A percentile compares a stretch with the other conserved stretches of the same genome.
These are phyloP conservation scores for Pseudofabraea citricarpa DNA, from an alignment of 2,329 filamentous ascomycete genomes.

Conservation along the genomic window DNA sequence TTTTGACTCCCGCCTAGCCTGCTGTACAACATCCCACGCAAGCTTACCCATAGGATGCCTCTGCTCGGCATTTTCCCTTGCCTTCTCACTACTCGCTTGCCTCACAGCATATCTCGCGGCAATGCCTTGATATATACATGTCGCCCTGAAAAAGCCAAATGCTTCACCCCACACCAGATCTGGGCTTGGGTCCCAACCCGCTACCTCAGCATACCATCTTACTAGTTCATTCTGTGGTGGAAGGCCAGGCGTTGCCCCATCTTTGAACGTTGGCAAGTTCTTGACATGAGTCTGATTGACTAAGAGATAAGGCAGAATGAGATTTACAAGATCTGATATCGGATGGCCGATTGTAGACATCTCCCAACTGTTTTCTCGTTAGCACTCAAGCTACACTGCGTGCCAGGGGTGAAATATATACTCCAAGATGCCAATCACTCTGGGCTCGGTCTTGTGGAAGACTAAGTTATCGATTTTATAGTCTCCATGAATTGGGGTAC, in stretches of 20 bases:
- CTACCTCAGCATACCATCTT: slow-evolving; percentile 61
- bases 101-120: slow-evolving; percentile 78
- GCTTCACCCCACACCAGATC: slow-evolving; percentile 59
- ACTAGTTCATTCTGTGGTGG: slow-evolving; percentile 55
- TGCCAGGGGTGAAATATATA: slow-evolving; percentile 36
- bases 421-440: slow-evolving; percentile 90
- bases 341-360: slow-evolving; percentile 98
- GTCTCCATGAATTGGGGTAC: slow-evolving; percentile 84
- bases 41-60: slow-evolving; percentile 70
- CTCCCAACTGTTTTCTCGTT: slow-evolving; percentile 71
- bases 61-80: slow-evolving; percentile 64
- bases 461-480: slow-evolving; percentile 93
- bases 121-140: slow-evolving; percentile 77
- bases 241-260: slow-evolving; percentile 43
- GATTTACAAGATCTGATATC: slow-evolving; percentile 82
- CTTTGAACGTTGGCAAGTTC: slow-evolving; percentile 32
- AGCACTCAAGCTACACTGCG: not conserved
- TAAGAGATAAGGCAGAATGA: slow-evolving; percentile 48
- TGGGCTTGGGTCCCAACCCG: slow-evolving; percentile 65
- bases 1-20: slow-evolving; percentile 34
- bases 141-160: slow-evolving; percentile 56
- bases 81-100: slow-evolving; percentile 85
- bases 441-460: slow-evolving; percentile 82
- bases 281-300: slow-evolving; percentile 22
- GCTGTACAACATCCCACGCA: slow-evolving; percentile 69